A percentile compares a stretch with the other conserved stretches of the same genome.
Evolutionary conservation across 805 yeast species (phyloP).

Genomic region (Candida namnaoensis): DNA sequence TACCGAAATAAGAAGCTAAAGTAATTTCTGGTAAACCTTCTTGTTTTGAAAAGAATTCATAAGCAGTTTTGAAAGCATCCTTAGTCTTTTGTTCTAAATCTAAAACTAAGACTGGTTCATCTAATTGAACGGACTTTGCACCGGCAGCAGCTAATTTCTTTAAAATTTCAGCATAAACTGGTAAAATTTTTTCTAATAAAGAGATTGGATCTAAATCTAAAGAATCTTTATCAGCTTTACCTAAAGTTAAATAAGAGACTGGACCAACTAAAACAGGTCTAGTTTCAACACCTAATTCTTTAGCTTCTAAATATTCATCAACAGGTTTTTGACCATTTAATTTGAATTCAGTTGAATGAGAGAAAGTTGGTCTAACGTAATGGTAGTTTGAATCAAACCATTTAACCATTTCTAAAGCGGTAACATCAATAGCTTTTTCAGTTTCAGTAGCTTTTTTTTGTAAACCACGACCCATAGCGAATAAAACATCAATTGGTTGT

Average conservation of each 20-base stretch:
- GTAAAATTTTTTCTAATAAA: slow-evolving; percentile 80
- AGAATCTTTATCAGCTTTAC: slow-evolving; percentile 98
- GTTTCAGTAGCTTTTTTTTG: slow-evolving; percentile 92
- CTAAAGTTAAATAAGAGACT: slow-evolving; percentile 86
- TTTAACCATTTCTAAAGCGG: slow-evolving; percentile 99
- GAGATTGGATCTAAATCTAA: slow-evolving; percentile 90
- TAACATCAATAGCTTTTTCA: slow-evolving; percentile 88
- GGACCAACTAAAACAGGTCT: slow-evolving; percentile 98
- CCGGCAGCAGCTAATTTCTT: slow-evolving; percentile 88
- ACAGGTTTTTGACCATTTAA: slow-evolving; percentile 95
- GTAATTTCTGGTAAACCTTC: slow-evolving; percentile 71
- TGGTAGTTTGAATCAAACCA: slow-evolving; percentile 99
- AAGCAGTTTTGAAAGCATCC: slow-evolving; percentile 85
- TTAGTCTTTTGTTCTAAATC: slow-evolving; percentile 82
- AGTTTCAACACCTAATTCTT: slow-evolving; percentile 90
- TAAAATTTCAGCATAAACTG: slow-evolving; percentile 87
- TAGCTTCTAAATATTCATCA: slow-evolving; percentile 96
- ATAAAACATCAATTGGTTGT: slow-evolving; percentile 82
- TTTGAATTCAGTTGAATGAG: slow-evolving; percentile 91
- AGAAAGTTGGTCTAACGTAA: slow-evolving; percentile 98
- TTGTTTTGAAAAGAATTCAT: slow-evolving; percentile 60
- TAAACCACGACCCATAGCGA: slow-evolving; percentile 99
- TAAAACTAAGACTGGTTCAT: slow-evolving; percentile 93
- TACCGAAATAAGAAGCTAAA: slow-evolving; percentile 94
- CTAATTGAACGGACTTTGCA: slow-evolving; percentile 91